Evolutionary conservation across 768 basidiomycete genomes (phyloP).

Genomic region (Tricholoma sp.): DNA sequence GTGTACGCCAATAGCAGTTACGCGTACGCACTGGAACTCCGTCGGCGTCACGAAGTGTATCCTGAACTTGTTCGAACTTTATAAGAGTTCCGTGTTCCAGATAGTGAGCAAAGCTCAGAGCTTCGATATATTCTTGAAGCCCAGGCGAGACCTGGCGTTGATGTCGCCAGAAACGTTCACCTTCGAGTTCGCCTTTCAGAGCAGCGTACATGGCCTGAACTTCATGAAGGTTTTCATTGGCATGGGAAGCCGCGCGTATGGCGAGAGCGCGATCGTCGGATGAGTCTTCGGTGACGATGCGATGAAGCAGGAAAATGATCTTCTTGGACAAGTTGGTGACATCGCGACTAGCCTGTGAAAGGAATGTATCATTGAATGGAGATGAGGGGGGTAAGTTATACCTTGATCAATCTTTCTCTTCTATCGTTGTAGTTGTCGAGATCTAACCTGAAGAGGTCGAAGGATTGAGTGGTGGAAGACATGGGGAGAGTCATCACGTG

Average conservation of each 20-base stretch:
- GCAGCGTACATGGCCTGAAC: constrained; percentile 59
- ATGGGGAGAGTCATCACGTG: constrained; percentile 8
- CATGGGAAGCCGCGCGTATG: constrained; percentile 44
- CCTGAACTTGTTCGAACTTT: constrained; percentile 61
- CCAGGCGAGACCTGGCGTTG: constrained; percentile 72
- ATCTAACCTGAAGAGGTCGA: constrained; percentile 61
- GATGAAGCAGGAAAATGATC: constrained; percentile 88
- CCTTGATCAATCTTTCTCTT: constrained; percentile 89
- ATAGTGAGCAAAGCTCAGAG: constrained; percentile 83
- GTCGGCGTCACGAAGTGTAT: constrained; percentile 52
- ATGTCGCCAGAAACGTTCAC: constrained; percentile 74
- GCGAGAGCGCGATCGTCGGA: constrained; percentile 26
- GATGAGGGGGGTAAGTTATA: constrained; percentile 21
- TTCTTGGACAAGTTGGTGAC: constrained; percentile 91
- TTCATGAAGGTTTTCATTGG: constrained; percentile 57
- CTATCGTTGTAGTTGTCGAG: constrained; percentile 84
- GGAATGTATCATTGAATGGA: neutral
- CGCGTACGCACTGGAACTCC: constrained; percentile 55
- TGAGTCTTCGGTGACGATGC: constrained; percentile 42
- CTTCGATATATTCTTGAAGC: constrained; percentile 95
- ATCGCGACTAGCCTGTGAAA: constrained; percentile 68
- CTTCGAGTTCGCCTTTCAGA: constrained; percentile 57
- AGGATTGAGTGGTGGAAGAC: constrained; percentile 30
- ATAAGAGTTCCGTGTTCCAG: constrained; percentile 67
- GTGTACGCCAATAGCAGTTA: neutral